phyloP scores from a whole-genome alignment of 2,329 filamentous ascomycete genomes.

The Aspergillus fischeri region DNA sequence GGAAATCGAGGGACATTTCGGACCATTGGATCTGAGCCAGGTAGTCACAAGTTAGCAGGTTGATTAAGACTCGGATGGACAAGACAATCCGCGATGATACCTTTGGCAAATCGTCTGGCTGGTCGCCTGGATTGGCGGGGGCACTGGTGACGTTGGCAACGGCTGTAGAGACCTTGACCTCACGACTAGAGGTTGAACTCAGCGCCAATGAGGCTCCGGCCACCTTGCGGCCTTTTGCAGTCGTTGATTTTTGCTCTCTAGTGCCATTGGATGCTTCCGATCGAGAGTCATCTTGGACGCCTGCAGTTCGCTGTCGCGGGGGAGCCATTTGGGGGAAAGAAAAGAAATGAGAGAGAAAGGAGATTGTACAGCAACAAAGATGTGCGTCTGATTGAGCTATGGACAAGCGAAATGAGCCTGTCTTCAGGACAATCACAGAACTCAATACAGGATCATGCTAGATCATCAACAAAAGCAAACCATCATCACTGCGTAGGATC shows the following conservation, averaged over 20 bases:
- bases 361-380: not conserved
- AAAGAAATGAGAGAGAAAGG: slow-evolving; percentile 3
- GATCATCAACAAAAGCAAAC: not conserved
- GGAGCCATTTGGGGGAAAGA: slow-evolving; percentile 37
- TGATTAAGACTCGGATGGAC: not conserved
- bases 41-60: slow-evolving; percentile 6
- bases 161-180: slow-evolving; percentile 19
- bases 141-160: slow-evolving; percentile 28
- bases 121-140: slow-evolving; percentile 18
- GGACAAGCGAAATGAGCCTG: not conserved
- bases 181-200: slow-evolving; percentile 11
- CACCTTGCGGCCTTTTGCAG: slow-evolving; percentile 30
- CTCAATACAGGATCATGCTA: not conserved
- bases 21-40: slow-evolving; percentile 39
- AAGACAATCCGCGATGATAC: slow-evolving; percentile 17
- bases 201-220: slow-evolving; percentile 12
- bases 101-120: slow-evolving; percentile 24
- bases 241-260: slow-evolving; percentile 31
- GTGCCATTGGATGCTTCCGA: slow-evolving; percentile 46
- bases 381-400: not conserved
- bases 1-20: slow-evolving; percentile 40
- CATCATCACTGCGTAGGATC: not conserved
- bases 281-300: slow-evolving; percentile 42
- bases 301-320: slow-evolving; percentile 40
- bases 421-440: not conserved